phyloP scores from a whole-genome alignment of 306 rosid genomes.

The Vigna mungo region DNA sequence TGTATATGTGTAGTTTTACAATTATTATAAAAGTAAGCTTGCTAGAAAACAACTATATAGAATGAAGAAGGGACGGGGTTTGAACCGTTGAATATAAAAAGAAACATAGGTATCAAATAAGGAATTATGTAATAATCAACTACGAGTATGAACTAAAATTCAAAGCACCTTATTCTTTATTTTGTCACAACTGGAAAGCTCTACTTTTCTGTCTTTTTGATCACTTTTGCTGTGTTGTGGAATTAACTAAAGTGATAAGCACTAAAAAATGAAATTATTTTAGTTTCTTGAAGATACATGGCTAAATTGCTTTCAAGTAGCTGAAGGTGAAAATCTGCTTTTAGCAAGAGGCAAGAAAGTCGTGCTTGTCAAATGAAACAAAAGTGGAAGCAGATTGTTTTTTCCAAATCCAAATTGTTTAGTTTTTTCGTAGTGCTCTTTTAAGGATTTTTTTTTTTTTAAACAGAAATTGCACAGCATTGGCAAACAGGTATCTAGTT shows the following conservation, averaged over 20 bases:
- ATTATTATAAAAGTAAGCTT: conserved; percentile 26
- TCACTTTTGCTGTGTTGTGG: conserved; percentile 3
- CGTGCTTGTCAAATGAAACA: conserved; percentile 2
- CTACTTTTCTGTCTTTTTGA: background rate
- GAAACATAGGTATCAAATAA: conserved; percentile 5
- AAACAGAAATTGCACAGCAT: background rate
- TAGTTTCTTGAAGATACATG: conserved; percentile 4
- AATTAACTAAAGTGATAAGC: background rate
- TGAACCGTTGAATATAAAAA: background rate
- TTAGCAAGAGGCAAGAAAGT: background rate
- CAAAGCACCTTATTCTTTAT: conserved; percentile 28
- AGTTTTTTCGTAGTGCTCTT: background rate
- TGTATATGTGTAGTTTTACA: conserved; percentile 25
- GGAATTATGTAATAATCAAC: background rate
- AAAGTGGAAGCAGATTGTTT: background rate
- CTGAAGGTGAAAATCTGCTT: conserved; percentile 8
- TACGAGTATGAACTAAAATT: conserved; percentile 18
- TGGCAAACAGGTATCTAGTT: background rate
- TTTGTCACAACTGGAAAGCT: conserved; percentile 2
- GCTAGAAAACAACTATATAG: background rate
- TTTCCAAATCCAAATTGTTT: background rate
- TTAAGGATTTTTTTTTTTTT: background rate
- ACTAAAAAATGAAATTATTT: background rate
- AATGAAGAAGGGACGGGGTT: background rate
- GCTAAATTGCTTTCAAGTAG: background rate